Percentiles rank a stretch among this genome's conserved stretches.
phyloP scores from a whole-genome alignment of 2,329 filamentous ascomycete species.

The Fusarium luffae region DNA sequence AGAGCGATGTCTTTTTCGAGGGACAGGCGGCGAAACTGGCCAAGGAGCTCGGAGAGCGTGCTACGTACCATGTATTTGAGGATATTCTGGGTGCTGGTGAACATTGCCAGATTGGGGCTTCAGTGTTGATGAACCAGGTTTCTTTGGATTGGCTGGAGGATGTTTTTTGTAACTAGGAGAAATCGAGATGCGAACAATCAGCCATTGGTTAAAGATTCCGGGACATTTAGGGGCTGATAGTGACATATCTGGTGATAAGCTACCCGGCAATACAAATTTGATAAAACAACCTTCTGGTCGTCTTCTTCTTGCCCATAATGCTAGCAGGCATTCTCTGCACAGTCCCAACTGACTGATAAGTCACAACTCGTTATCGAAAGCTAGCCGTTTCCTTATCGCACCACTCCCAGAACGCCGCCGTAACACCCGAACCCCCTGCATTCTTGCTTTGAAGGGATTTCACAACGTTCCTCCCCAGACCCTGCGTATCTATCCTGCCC shows the following conservation, averaged over 20 bases:
- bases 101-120: slow-evolving; percentile 16
- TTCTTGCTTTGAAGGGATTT: background rate
- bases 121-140: slow-evolving; percentile 18
- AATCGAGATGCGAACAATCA: background rate
- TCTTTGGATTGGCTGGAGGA: slow-evolving; percentile 23
- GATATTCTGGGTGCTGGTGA: background rate
- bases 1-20: slow-evolving; percentile 18
- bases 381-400: background rate
- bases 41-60: slow-evolving; percentile 2
- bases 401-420: background rate
- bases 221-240: rapidly evolving
- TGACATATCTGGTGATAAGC: background rate
- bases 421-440: background rate
- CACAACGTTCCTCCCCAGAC: background rate
- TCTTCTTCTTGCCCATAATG: background rate
- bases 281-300: rapidly evolving
- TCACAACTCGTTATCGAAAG: background rate
- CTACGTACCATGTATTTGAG: slow-evolving; percentile 8
- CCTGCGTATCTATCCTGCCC: background rate
- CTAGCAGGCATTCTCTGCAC: background rate
- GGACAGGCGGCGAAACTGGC: slow-evolving; percentile 9
- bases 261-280: rapidly evolving
- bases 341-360: background rate
- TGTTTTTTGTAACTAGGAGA: background rate
- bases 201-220: rapidly evolving